These are phyloP conservation scores for Sclerotinia subarctica DNA, from an alignment of 2,329 filamentous ascomycete species.

Conservation along the genomic window DNA sequence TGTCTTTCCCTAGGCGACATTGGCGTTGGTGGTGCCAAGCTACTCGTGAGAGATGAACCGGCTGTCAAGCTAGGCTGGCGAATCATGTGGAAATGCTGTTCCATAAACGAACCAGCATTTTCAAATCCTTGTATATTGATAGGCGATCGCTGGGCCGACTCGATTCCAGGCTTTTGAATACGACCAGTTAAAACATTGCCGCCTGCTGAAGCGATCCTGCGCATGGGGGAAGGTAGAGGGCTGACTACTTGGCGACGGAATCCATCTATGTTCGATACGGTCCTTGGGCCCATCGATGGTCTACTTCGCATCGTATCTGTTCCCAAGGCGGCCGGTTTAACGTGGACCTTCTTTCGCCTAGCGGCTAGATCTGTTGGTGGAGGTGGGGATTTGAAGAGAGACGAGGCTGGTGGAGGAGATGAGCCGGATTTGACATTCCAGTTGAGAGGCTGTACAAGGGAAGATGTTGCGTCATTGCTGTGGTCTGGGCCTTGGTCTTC, in stretches of 20 bases:
- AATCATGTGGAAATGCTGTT: slow-evolving; percentile 33
- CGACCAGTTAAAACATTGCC: slow-evolving; percentile 35
- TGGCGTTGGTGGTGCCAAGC: slow-evolving; percentile 37
- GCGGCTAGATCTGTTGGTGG: slow-evolving; percentile 36
- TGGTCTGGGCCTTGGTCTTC: slow-evolving; percentile 30
- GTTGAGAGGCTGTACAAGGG: slow-evolving; percentile 16
- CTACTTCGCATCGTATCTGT: slow-evolving; percentile 32
- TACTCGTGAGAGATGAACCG: slow-evolving; percentile 35
- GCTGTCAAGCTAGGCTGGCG: slow-evolving; percentile 30
- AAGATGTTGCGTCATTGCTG: slow-evolving; percentile 22
- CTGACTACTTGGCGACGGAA: slow-evolving; percentile 34
- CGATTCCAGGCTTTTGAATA: slow-evolving; percentile 34
- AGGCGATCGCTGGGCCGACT: slow-evolving; percentile 37
- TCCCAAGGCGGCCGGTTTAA: slow-evolving; percentile 35
- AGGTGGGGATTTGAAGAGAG: slow-evolving; percentile 35
- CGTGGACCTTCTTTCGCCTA: slow-evolving; percentile 36
- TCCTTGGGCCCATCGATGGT: slow-evolving; percentile 35
- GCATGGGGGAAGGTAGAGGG: slow-evolving; percentile 37
- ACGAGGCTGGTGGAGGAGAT: slow-evolving; percentile 31
- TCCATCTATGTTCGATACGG: slow-evolving; percentile 36
- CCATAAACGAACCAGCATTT: slow-evolving; percentile 33
- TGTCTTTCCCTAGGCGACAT: slow-evolving; percentile 36
- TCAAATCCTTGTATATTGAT: slow-evolving; percentile 35
- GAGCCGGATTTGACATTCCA: slow-evolving; percentile 28
- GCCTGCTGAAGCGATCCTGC: slow-evolving; percentile 37